A percentile compares a stretch with the other conserved stretches of the same genome.
Evolutionary conservation across 2,329 filamentous ascomycete species (phyloP).

Genomic region (Penicillium sp.): DNA sequence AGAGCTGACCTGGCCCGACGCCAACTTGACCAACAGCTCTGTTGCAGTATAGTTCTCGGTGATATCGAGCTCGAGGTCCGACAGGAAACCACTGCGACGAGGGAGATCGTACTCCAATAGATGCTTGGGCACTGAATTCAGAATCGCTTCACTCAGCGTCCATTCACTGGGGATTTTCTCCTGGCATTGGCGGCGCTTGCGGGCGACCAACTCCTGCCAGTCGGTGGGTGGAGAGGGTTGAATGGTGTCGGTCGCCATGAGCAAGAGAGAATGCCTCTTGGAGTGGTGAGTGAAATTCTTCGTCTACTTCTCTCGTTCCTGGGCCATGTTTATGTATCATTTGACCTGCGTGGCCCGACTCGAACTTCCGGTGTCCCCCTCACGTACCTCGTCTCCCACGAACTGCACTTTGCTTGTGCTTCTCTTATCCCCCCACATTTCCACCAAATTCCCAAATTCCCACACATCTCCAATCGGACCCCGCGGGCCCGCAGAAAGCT

Average conservation of each 20-base stretch:
- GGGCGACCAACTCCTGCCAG: constrained; percentile 26
- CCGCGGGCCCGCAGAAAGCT: background rate
- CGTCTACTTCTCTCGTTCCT: background rate
- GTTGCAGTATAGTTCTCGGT: constrained; percentile 38
- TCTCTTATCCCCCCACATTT: background rate
- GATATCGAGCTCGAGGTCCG: constrained; percentile 50
- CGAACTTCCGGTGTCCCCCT: background rate
- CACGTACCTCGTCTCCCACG: too few relatives aligned
- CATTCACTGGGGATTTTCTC: constrained; percentile 38
- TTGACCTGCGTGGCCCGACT: background rate
- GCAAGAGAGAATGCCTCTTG: background rate
- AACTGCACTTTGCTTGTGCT: background rate
- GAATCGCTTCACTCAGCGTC: constrained; percentile 24
- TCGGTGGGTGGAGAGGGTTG: background rate
- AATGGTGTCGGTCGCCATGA: constrained; percentile 9
- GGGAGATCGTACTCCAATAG: constrained; percentile 26
- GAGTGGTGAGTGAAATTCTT: background rate
- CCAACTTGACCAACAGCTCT: constrained; percentile 23
- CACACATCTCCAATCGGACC: background rate
- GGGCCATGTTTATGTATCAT: background rate
- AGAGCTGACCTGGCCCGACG: constrained; percentile 23
- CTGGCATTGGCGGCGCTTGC: constrained; percentile 34
- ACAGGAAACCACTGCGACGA: constrained; percentile 47
- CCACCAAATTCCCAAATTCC: too few relatives aligned
- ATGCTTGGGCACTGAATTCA: constrained; percentile 10